Evolutionary conservation across 108 stramenopile species (phyloP), one percentile per base, ranked within the genome.

Genomic region (Skeletonema potamos): DNA sequence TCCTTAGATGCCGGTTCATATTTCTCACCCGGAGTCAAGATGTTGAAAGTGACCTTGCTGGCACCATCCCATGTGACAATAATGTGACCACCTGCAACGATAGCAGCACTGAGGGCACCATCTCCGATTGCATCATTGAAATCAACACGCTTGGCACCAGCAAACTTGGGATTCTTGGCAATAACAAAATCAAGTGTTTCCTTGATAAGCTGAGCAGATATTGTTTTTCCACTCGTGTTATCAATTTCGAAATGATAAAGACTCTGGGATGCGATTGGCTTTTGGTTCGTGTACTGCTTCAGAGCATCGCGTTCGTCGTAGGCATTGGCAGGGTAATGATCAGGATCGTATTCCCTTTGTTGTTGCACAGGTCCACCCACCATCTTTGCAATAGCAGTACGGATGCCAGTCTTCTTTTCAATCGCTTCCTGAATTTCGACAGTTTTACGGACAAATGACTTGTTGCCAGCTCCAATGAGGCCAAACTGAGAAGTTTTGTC

Each of bases 21-120:
- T 29, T 13, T 27, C 30, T 87, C 83, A 43, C 65, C 63, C 15
- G 39, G 61, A 18, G 73, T 62, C 67, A 83, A 89, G 4, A 85
- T 33, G 59, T 89, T 89, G n/a, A 86, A 43, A 41, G 83, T 79
- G 27, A 89, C 39, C 54, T 77, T 83, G 11, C 13, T 13, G 6
- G 36, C 32, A 29, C 88, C 88, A 72, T 89, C 85, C 85, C 85
- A 89, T 9, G 85, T 61, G 6, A 77, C 29, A 9, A 72, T 33
- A 0, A 70, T 29, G 27, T 54, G 65, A 29, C 82, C 85, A 20
- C 28, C 60, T 7, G 41, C 22, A 37, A 61, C 81, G 59, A 70
- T 12, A 5, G 62, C 77, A 18, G 73, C 27, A 28, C 74, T 27
- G 4, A 85, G 54, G 30, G 54, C 22, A 6, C 90, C 90, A 56